phyloP scores from a whole-genome alignment of 2,329 filamentous ascomycete species.

The Setomelanomma holmii region DNA sequence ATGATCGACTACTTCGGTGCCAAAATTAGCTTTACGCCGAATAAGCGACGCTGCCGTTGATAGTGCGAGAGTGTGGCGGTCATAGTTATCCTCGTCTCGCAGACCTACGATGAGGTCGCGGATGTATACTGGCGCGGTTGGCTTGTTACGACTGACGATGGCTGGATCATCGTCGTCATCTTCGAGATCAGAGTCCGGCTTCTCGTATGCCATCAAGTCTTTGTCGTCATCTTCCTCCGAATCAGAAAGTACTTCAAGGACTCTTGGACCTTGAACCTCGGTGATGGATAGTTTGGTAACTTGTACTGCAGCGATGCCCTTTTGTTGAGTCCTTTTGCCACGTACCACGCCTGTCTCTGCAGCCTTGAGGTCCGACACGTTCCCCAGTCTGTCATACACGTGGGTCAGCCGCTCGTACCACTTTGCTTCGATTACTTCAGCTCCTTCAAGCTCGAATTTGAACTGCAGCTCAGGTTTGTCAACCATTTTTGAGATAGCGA shows the following conservation, averaged over 20 bases:
- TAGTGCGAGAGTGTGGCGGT: constrained; percentile 81
- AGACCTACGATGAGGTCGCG: constrained; percentile 82
- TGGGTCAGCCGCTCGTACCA: constrained; percentile 75
- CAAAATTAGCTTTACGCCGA: constrained; percentile 85
- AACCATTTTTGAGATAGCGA: constrained; percentile 70
- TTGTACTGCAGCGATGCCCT: constrained; percentile 13
- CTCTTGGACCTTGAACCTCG: constrained; percentile 49
- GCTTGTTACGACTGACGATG: constrained; percentile 81
- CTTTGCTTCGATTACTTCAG: constrained; percentile 72
- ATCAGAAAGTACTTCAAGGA: constrained; percentile 62
- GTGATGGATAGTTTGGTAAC: constrained; percentile 22
- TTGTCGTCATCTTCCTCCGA: constrained; percentile 56
- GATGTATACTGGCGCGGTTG: constrained; percentile 86
- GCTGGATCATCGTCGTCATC: constrained; percentile 95
- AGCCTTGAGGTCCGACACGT: constrained; percentile 23
- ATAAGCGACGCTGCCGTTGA: constrained; percentile 80
- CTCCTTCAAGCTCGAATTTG: constrained; percentile 84
- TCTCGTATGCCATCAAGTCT: constrained; percentile 78
- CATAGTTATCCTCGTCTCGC: constrained; percentile 81
- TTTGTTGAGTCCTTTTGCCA: constrained; percentile 2
- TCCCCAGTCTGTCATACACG: constrained; percentile 68
- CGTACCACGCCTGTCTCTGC: background rate
- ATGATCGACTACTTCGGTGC: constrained; percentile 85
- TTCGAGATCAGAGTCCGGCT: constrained; percentile 85
- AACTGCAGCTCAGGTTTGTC: constrained; percentile 74